A percentile compares a stretch with the other conserved stretches of the same genome.
These are phyloP conservation scores for Podosphaera xanthii DNA, from an alignment of 2,329 filamentous ascomycete species.

Conservation along the genomic window DNA sequence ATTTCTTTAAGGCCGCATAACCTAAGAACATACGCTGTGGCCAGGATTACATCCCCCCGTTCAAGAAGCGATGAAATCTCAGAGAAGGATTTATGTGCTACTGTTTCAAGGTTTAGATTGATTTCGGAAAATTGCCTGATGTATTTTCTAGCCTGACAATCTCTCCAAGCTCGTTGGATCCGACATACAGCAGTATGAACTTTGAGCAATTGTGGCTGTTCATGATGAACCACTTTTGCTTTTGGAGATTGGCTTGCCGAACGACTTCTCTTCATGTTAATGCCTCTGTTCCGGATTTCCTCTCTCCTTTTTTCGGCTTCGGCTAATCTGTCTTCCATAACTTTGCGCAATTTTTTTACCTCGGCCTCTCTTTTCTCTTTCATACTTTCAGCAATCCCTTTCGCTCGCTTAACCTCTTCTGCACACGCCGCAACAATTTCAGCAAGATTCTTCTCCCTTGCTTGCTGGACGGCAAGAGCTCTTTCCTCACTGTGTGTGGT, in stretches of 20 bases:
- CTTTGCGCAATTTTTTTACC: conserved; percentile 40
- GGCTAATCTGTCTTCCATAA: conserved; percentile 61
- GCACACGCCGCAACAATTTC: conserved; percentile 65
- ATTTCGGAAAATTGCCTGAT: conserved; percentile 44
- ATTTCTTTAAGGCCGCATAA: conserved; percentile 49
- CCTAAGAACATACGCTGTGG: conserved; percentile 42
- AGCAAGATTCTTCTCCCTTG: conserved; percentile 57
- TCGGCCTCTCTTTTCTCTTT: conserved; percentile 62
- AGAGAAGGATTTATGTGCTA: conserved; percentile 49
- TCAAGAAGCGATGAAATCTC: conserved; percentile 46
- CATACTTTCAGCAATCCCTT: conserved; percentile 61
- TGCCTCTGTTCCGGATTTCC: conserved; percentile 32
- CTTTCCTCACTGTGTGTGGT: conserved; percentile 49
- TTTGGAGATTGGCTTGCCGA: conserved; percentile 31
- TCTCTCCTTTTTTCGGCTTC: conserved; percentile 53
- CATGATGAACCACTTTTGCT: conserved; percentile 25
- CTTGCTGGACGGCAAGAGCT: conserved; percentile 53
- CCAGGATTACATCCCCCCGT: conserved; percentile 39
- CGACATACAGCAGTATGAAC: conserved; percentile 38
- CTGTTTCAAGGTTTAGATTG: conserved; percentile 45
- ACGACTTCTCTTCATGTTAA: conserved; percentile 27
- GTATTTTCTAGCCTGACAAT: conserved; percentile 29
- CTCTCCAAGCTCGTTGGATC: conserved; percentile 51
- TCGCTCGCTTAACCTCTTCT: conserved; percentile 62
- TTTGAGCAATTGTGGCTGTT: conserved; percentile 25